Conservation (phyloP, 2,329 filamentous ascomycete species). For the Onygenales sp. region DNA sequence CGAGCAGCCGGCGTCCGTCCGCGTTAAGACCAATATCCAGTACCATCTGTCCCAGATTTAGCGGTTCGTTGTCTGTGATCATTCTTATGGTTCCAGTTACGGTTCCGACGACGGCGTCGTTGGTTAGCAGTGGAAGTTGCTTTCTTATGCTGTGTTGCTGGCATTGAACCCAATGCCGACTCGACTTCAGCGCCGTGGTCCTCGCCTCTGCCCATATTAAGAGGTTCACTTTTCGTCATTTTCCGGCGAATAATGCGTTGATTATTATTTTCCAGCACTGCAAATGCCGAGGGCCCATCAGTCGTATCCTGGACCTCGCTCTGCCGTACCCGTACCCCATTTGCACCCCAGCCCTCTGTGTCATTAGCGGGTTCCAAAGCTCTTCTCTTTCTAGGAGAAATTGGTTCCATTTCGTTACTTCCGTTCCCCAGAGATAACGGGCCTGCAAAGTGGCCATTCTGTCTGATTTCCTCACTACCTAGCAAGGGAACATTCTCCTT, state of each 20-base stretch:
- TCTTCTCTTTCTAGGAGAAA: background rate
- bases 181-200: background rate
- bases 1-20: background rate
- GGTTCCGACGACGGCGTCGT: slow-evolving; percentile 9
- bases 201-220: background rate
- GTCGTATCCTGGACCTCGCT: background rate
- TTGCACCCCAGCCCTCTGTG: background rate
- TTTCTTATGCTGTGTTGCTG: background rate
- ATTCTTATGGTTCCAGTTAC: slow-evolving; percentile 8
- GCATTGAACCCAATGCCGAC: background rate
- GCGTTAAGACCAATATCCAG: slow-evolving; percentile 2
- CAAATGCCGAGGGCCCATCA: background rate
- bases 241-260: slow-evolving; percentile 6
- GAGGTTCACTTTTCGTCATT: slow-evolving; percentile 14
- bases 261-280: background rate
- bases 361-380: background rate
- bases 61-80: slow-evolving; percentile 2
- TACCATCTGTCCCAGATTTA: slow-evolving; percentile 1
- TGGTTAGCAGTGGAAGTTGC: slow-evolving; percentile 1
- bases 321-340: background rate
- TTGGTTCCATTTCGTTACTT: background rate
- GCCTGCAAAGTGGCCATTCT: background rate
- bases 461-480: background rate
- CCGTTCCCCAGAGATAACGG: background rate
- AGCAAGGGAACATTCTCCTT: background rate